Evolutionary conservation across 2,329 filamentous ascomycete species (phyloP), one percentile per base, ranked within the genome.

Genomic region (Aureobasidium vineae): DNA sequence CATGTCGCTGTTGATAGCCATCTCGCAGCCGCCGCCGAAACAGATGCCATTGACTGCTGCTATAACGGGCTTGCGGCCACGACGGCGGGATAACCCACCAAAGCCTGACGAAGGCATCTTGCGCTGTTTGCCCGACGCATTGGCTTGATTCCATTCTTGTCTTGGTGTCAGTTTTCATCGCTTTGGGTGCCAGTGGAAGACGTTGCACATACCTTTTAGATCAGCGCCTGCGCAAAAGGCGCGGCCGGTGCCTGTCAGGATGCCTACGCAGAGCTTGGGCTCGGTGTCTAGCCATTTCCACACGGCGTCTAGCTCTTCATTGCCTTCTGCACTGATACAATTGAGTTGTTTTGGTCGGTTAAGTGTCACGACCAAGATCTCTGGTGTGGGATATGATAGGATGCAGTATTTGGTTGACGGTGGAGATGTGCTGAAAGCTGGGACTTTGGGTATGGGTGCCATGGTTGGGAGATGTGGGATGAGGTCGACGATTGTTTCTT

Each of bases 21-120:
- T 91, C 79, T 94, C 90, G 77, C 90, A 88, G 1, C 90, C 90
- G 63, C 90, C 90, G 41, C 90, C 90, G 53, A 90, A 82, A 67
- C 88, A 90, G 21, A 89, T 79, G 7, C 90, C 90, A 73, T 92
- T 91, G 23, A 93, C 88, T 0, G 90, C 90, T 1, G 87, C 89
- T 33, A 94, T 84, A 65, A 94, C 82, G 6, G 90, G 90, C 73
- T 94, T 94, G 76, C 86, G 86, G 56, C 89, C 89, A 5, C 77
- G 75, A 31, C 90, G 82, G 69, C 90, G 86, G 64, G 85, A 86
- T 38, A 92, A 77, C 0, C 84, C 89, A 28, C 86, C 88, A 68
- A 91, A 89, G 1, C 88, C 89, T 1, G 79, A 77, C 0, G 79
- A 67, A 8, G 73, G 73, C 68, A 74, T 74, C 8, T 67, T 66